A percentile compares a stretch with the other conserved stretches of the same genome.
These are phyloP conservation scores for Hura crepitans DNA, from an alignment of 441 rosid species.

Conservation along the genomic window DNA sequence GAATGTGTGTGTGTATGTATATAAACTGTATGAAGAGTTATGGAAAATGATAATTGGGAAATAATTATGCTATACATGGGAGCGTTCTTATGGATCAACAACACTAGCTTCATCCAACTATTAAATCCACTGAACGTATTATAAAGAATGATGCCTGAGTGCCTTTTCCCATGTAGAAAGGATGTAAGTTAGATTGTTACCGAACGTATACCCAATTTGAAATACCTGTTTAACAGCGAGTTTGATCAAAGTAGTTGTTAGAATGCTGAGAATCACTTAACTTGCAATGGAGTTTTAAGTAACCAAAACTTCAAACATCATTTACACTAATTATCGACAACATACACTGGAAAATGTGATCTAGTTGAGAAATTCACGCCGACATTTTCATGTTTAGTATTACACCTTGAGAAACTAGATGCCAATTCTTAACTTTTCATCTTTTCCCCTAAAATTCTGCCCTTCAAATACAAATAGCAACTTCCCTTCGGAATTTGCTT, in stretches of 20 bases:
- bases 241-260: too few relatives aligned
- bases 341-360: too few relatives aligned
- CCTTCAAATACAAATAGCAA: neutral
- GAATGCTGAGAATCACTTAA: too few relatives aligned
- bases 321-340: too few relatives aligned
- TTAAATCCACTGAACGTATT: neutral
- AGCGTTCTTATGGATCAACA: neutral
- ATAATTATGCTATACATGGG: neutral
- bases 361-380: too few relatives aligned
- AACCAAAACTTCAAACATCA: too few relatives aligned
- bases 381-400: too few relatives aligned
- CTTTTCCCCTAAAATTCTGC: neutral
- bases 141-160: conserved; percentile 1
- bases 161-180: neutral
- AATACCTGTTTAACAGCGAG: neutral
- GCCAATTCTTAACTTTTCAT: too few relatives aligned
- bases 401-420: too few relatives aligned
- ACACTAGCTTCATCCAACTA: neutral
- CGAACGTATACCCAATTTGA: neutral
- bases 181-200: neutral
- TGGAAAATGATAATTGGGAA: neutral
- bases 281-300: too few relatives aligned
- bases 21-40: neutral
- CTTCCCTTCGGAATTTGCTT: neutral
- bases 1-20: neutral